Evolutionary conservation across 163 green algal species (phyloP).

Genomic region (Scenedesmus sp.): DNA sequence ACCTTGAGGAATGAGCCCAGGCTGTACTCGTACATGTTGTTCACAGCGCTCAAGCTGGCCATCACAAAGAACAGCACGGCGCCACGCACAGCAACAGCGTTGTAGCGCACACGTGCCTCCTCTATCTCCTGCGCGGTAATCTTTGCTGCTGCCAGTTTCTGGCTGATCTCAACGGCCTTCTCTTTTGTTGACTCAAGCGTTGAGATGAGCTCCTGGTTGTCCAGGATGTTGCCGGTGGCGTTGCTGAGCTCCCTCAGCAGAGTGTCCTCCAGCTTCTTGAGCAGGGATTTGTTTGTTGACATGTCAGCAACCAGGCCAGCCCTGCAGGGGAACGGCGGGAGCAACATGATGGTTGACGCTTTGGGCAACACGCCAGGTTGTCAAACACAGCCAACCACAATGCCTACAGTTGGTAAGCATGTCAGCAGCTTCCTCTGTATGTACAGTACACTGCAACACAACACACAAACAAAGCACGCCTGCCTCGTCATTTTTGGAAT

Average conservation of each 20-base stretch:
- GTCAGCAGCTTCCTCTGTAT: no score
- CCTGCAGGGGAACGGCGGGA: conserved; percentile 17
- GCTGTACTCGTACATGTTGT: conserved; percentile 94
- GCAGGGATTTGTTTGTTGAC: conserved; percentile 84
- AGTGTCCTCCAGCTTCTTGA: conserved; percentile 90
- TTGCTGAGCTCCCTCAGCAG: conserved; percentile 88
- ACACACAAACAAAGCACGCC: no score
- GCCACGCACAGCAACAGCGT: conserved; percentile 80
- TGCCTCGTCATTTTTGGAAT: no score
- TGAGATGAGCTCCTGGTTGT: conserved; percentile 91
- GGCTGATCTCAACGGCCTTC: conserved; percentile 86
- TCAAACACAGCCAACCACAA: no score
- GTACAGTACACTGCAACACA: no score
- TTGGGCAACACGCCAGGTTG: no score
- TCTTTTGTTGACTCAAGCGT: conserved; percentile 90
- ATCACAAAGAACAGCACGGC: conserved; percentile 93
- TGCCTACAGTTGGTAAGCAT: no score
- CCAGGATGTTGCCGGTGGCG: conserved; percentile 91
- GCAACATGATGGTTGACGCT: neutral
- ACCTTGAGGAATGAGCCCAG: conserved; percentile 87
- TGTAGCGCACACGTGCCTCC: conserved; percentile 80
- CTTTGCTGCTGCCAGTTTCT: conserved; percentile 79
- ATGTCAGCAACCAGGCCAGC: conserved; percentile 87
- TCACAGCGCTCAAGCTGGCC: conserved; percentile 77
- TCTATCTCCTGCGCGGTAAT: conserved; percentile 84